Percentiles rank a stretch among this genome's conserved stretches.
These are phyloP conservation scores for Barnettozyma californica DNA, from an alignment of 805 yeast species.

Conservation along the genomic window DNA sequence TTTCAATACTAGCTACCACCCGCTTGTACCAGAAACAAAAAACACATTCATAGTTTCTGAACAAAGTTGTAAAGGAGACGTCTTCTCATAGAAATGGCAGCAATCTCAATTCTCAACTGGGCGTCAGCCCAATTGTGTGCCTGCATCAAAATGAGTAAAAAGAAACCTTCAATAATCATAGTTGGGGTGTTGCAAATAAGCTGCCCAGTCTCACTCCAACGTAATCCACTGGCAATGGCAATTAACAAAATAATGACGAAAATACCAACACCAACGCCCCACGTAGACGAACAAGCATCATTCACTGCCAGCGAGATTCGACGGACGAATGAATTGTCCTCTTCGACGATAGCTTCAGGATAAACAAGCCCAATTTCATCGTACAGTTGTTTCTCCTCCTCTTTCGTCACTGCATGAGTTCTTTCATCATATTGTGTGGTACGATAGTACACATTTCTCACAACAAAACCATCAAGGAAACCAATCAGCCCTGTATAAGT, in stretches of 20 bases:
- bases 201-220: conserved; percentile 10
- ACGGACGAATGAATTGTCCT: neutral
- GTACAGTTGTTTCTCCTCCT: conserved; percentile 3
- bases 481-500: conserved; percentile 10
- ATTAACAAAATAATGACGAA: conserved; percentile 3
- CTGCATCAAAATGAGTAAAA: conserved; percentile 9
- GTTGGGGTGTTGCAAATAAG: conserved; percentile 8
- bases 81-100: conserved; percentile 8
- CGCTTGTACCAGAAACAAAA: neutral
- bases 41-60: neutral
- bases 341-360: neutral
- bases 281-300: conserved; percentile 6
- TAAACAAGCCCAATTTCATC: conserved; percentile 1
- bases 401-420: neutral
- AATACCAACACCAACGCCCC: conserved; percentile 5
- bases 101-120: conserved; percentile 7
- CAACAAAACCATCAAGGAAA: conserved; percentile 9
- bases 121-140: conserved; percentile 11
- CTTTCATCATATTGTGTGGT: conserved; percentile 4
- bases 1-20: too few relatives aligned
- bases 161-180: conserved; percentile 11
- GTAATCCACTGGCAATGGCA: conserved; percentile 5
- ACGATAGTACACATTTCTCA: conserved; percentile 10
- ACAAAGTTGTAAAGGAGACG: conserved; percentile 2
- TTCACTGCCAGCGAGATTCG: conserved; percentile 4